phyloP scores from a whole-genome alignment of 1,284 basidiomycete species.

The Takashimella koratensis region DNA sequence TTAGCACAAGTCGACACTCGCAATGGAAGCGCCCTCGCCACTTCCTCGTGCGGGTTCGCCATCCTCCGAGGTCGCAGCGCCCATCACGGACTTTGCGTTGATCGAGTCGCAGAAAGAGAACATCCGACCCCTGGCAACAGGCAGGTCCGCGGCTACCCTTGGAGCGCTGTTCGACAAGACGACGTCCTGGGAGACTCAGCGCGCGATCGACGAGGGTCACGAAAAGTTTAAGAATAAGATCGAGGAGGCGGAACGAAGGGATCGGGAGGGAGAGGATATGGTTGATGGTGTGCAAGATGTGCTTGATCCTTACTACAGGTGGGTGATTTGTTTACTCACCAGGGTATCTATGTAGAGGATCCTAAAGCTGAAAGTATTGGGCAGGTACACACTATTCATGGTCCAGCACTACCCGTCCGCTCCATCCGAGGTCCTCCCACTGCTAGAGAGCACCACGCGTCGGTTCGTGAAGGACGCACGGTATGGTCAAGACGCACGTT shows the following conservation, averaged over 20 bases:
- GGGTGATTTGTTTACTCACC: constrained; percentile 15
- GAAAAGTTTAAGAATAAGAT: constrained; percentile 47
- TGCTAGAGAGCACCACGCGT: constrained; percentile 69
- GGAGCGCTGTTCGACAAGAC: constrained; percentile 50
- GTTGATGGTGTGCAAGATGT: constrained; percentile 49
- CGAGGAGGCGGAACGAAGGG: constrained; percentile 45
- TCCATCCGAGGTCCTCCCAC: constrained; percentile 65
- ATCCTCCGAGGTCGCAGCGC: constrained; percentile 18
- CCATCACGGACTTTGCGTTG: constrained; percentile 49
- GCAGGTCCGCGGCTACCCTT: constrained; percentile 56
- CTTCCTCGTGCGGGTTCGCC: not conserved
- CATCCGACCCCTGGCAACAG: constrained; percentile 55
- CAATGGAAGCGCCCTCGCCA: not conserved
- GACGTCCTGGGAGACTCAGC: constrained; percentile 43
- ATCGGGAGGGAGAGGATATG: constrained; percentile 58
- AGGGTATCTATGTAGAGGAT: constrained; percentile 4
- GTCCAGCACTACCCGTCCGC: constrained; percentile 60
- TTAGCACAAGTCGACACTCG: not conserved
- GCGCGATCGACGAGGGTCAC: constrained; percentile 49
- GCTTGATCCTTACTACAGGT: constrained; percentile 51
- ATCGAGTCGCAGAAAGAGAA: constrained; percentile 61
- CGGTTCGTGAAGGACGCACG: constrained; percentile 72
- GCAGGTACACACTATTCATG: constrained; percentile 44
- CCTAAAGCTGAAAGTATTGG: not conserved
- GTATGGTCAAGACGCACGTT: constrained; percentile 82